Evolutionary conservation across 2,329 filamentous ascomycete genomes (phyloP).

Genomic region (Neonectria ditissima): DNA sequence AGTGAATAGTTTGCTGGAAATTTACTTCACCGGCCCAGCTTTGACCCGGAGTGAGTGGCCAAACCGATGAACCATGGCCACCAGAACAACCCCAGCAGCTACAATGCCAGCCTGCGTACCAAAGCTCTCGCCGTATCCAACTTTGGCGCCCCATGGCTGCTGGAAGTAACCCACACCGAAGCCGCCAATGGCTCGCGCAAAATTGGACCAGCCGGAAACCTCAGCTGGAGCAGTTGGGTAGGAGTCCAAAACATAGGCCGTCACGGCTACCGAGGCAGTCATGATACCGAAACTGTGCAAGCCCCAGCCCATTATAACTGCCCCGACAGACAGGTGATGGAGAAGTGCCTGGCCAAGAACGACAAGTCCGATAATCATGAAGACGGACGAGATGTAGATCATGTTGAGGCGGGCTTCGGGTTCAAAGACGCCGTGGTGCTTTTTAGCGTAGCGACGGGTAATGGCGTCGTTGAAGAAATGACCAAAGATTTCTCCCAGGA

Average conservation of each 20-base stretch:
- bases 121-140: conserved; percentile 53
- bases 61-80: conserved; percentile 33
- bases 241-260: conserved; percentile 61
- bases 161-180: conserved; percentile 63
- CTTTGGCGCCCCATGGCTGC: conserved; percentile 55
- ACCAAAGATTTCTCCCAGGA: conserved; percentile 65
- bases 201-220: conserved; percentile 58
- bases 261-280: conserved; percentile 60
- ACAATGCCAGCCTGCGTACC: conserved; percentile 52
- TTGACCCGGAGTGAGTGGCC: conserved; percentile 20
- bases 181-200: conserved; percentile 55
- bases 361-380: conserved; percentile 63
- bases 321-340: conserved; percentile 50
- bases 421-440: conserved; percentile 65
- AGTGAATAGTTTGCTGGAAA: no score
- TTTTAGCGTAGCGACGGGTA: conserved; percentile 57
- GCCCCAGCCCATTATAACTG: conserved; percentile 55
- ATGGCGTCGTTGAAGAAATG: conserved; percentile 68
- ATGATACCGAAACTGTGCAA: conserved; percentile 68
- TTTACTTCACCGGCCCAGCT: conserved; percentile 29
- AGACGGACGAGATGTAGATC: conserved; percentile 59
- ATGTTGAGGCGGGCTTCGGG: conserved; percentile 66
- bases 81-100: conserved; percentile 23
- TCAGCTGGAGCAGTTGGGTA: conserved; percentile 62
- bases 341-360: conserved; percentile 65